Base-by-base conservation (phyloP, 148 eudicot species). In the Vaccinium darrowii region DNA sequence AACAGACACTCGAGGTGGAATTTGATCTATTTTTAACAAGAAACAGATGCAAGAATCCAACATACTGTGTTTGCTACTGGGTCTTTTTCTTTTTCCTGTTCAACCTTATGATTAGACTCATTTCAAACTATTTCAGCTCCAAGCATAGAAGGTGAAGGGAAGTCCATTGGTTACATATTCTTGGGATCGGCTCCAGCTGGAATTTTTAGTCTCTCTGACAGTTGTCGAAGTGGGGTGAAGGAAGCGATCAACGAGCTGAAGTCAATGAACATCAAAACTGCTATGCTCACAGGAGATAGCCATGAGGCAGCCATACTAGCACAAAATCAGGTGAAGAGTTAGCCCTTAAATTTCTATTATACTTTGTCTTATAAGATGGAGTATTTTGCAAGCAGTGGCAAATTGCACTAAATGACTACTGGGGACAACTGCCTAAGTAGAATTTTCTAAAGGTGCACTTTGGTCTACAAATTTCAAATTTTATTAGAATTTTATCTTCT, bases 201-300 rank as follows among this genome's bases (percentile, higher is more conserved):
- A 47, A 82, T 91, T 60, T 93, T 96, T 85, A 91, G 88, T 74
- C 94, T 96, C 14, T 90, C 98, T 15, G 99, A 96, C 84, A 86
- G 82, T 50, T 96, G 99, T 84, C 89, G 98, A 84, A 89, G 92
- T 60, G 99, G 99, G 49, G 94, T 87, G 19, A 82, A 87, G 50
- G 95, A 96, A 74, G 99, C 99, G 7, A 86, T 96, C 33, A 78
- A 82, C 82, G 92, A 92, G 47, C 90, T 96, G 36, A 96, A 93
- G 77, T 90, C 92, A 23, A 88, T 93, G 93, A 98, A 97, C 36
- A 93, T 93, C 11, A 93, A 72, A 88, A 92, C 95, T 47, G 93
- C 92, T 79, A 89, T 96, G 95, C 94, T 96, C 51, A 96, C 98
- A 5, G 98, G 99, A 21, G 99, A 96, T 84, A 92, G 87, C 82